Conservation (phyloP, 106 monocot genomes). For the Chionographis japonica region DNA sequence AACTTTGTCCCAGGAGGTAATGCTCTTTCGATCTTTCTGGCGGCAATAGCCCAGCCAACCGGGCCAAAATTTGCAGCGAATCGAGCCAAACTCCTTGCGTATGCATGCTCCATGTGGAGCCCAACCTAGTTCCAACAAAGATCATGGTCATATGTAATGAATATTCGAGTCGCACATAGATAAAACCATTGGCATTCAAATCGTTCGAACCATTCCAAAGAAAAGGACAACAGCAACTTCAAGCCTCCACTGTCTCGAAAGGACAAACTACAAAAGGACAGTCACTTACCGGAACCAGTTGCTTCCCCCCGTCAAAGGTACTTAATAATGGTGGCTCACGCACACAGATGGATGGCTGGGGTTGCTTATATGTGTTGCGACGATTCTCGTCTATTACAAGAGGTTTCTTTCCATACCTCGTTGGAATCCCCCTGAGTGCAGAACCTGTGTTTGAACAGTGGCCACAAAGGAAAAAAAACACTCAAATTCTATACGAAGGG, state of each 20-base stretch:
- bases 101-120: conserved; percentile 64
- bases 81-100: conserved; percentile 89
- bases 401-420: conserved; percentile 47
- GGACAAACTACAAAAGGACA: no score
- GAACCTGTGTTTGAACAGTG: conserved; percentile 34
- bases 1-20: conserved; percentile 76
- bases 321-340: conserved; percentile 45
- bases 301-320: conserved; percentile 62
- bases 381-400: conserved; percentile 58
- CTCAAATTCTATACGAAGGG: neutral
- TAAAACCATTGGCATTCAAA: no score
- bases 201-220: no score
- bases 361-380: conserved; percentile 66
- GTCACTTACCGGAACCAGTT: conserved; percentile 68
- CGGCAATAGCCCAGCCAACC: conserved; percentile 65
- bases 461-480: neutral
- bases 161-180: no score
- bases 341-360: conserved; percentile 11
- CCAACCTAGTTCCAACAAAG: conserved; percentile 54
- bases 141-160: neutral
- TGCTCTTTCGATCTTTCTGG: conserved; percentile 51
- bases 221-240: no score
- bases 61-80: conserved; percentile 82
- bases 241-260: no score
- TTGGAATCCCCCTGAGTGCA: conserved; percentile 28